Evolutionary conservation across 495 filamentous ascomycete species (phyloP).

Genomic region (Trichoderma parareesei): DNA sequence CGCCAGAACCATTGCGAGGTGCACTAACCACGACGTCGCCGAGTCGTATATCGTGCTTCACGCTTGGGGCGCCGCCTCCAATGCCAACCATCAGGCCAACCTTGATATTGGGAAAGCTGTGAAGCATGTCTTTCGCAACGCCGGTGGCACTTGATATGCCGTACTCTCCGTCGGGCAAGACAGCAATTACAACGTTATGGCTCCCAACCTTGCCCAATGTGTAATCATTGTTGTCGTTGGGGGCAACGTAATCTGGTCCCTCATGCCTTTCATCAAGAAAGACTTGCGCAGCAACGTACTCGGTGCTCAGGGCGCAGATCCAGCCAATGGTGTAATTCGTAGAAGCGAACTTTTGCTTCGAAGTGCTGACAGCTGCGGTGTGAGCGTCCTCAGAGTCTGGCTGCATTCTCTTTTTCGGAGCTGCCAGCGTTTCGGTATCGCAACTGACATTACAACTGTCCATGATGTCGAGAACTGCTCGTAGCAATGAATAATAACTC

Average conservation of each 20-base stretch:
- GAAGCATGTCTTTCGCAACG: constrained; percentile 28
- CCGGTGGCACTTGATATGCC: constrained; percentile 29
- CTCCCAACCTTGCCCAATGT: constrained; percentile 33
- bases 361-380: not conserved
- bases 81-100: constrained; percentile 43
- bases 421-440: not conserved
- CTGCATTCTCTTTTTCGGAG: not conserved
- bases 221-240: constrained; percentile 29
- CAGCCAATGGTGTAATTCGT: constrained; percentile 41
- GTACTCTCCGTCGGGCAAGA: constrained; percentile 29
- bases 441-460: too few relatives aligned
- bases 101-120: constrained; percentile 33
- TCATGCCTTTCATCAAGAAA: constrained; percentile 42
- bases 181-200: constrained; percentile 37
- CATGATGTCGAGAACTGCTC: too few relatives aligned
- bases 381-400: not conserved
- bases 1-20: constrained; percentile 15
- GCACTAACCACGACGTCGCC: constrained; percentile 24
- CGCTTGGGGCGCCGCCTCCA: constrained; percentile 33
- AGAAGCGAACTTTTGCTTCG: not conserved
- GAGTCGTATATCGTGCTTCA: constrained; percentile 26
- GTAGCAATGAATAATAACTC: too few relatives aligned
- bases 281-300: constrained; percentile 34
- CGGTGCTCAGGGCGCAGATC: constrained; percentile 39
- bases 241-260: not conserved